These are phyloP conservation scores for Oidiodendron maius DNA, from an alignment of 495 filamentous ascomycete genomes.

Conservation along the genomic window DNA sequence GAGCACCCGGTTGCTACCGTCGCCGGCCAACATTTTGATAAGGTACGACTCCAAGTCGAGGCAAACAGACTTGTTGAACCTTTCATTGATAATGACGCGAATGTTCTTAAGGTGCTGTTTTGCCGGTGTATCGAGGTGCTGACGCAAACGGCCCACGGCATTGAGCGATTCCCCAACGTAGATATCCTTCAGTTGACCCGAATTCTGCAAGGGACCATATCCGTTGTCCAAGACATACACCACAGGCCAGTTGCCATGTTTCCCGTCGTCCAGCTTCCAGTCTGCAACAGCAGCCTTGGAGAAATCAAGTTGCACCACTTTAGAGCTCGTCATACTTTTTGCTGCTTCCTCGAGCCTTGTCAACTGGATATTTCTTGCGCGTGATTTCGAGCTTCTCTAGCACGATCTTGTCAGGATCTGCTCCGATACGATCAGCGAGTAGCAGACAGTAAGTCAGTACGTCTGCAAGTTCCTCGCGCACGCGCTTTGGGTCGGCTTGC, in stretches of 20 bases:
- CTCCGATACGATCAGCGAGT: conserved; percentile 7
- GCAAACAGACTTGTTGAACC: conserved; percentile 6
- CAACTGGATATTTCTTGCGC: conserved; percentile 6
- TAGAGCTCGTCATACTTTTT: conserved; percentile 3
- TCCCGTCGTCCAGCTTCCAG: conserved; percentile 3
- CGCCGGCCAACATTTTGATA: conserved; percentile 8
- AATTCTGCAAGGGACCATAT: neutral
- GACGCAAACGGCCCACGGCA: neutral
- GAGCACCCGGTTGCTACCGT: conserved; percentile 5
- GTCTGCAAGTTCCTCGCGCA: conserved; percentile 6
- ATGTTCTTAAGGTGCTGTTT: conserved; percentile 7
- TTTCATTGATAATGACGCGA: conserved; percentile 6
- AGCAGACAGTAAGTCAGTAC: conserved; percentile 3
- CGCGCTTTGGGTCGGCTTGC: conserved; percentile 2
- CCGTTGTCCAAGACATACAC: conserved; percentile 6
- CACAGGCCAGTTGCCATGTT: conserved; percentile 6
- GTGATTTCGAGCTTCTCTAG: conserved; percentile 7
- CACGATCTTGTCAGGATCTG: conserved; percentile 5
- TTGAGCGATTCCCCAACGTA: conserved; percentile 7
- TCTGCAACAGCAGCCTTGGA: conserved; percentile 2
- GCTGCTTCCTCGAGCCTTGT: conserved; percentile 4
- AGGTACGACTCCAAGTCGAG: conserved; percentile 7
- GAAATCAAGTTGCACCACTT: conserved; percentile 2
- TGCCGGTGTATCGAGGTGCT: conserved; percentile 6
- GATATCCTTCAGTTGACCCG: conserved; percentile 3